Evolutionary conservation across 2,329 filamentous ascomycete genomes (phyloP).

Genomic region (Sclerotinia nivalis): DNA sequence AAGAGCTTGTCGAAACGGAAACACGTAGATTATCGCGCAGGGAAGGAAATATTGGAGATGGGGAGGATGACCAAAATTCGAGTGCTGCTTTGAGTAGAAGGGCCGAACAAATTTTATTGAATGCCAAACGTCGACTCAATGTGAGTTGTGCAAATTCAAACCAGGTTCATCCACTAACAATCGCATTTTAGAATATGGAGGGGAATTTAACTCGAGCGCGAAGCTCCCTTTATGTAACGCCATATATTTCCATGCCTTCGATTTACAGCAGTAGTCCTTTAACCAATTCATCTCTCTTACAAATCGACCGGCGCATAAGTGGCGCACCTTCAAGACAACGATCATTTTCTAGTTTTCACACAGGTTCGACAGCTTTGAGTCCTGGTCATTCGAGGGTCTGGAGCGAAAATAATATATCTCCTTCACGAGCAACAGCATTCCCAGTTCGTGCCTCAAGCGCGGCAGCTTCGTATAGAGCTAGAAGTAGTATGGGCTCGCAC

Average conservation of each 20-base stretch:
- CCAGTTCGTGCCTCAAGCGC: constrained; percentile 65
- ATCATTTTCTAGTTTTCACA: constrained; percentile 28
- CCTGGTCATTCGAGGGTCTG: constrained; percentile 60
- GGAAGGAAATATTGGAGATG: constrained; percentile 38
- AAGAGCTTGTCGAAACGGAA: constrained; percentile 39
- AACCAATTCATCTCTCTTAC: constrained; percentile 40
- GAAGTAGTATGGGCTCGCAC: constrained; percentile 36
- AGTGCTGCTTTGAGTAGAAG: constrained; percentile 76
- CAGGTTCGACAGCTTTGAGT: constrained; percentile 39
- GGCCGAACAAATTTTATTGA: constrained; percentile 87
- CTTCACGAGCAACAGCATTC: constrained; percentile 46
- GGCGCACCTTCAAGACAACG: constrained; percentile 33
- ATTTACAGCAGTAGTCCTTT: constrained; percentile 45
- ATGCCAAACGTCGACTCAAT: constrained; percentile 85
- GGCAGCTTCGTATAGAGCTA: constrained; percentile 50
- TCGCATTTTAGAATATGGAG: constrained; percentile 74
- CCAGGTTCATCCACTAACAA: constrained; percentile 25
- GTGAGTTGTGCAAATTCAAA: constrained; percentile 52
- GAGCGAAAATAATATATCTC: constrained; percentile 59
- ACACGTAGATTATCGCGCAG: constrained; percentile 33
- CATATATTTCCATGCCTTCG: constrained; percentile 51
- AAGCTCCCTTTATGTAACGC: constrained; percentile 59
- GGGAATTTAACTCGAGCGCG: constrained; percentile 81
- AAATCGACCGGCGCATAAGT: constrained; percentile 28
- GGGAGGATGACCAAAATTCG: constrained; percentile 62